phyloP scores from a whole-genome alignment of 345 rosid genomes.

The Tarenaya hassleriana region DNA sequence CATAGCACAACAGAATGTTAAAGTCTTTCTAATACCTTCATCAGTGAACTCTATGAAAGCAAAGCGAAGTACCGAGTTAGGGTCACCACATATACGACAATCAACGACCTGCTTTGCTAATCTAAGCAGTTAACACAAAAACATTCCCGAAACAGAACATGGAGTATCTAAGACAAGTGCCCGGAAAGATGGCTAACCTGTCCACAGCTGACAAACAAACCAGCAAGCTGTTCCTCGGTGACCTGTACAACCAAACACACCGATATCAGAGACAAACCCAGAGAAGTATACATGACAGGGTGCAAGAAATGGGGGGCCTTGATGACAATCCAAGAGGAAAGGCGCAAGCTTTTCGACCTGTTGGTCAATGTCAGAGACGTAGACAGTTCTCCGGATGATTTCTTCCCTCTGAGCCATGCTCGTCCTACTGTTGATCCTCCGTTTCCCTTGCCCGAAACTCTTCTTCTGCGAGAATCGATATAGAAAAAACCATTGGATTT shows the following conservation, averaged over 20 bases:
- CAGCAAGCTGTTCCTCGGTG: slow-evolving; percentile 97
- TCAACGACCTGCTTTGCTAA: slow-evolving; percentile 68
- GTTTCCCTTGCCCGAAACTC: slow-evolving; percentile 58
- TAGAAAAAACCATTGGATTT: slow-evolving; percentile 11
- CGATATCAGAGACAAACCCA: neutral
- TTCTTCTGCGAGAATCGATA: slow-evolving; percentile 47
- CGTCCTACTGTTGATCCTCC: slow-evolving; percentile 66
- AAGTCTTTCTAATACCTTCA: slow-evolving; percentile 47
- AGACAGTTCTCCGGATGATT: slow-evolving; percentile 76
- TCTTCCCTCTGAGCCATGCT: slow-evolving; percentile 90
- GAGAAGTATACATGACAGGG: neutral
- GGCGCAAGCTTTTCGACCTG: slow-evolving; percentile 41
- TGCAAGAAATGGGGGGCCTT: neutral
- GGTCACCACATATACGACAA: slow-evolving; percentile 95
- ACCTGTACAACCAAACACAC: slow-evolving; percentile 40
- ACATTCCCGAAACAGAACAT: slow-evolving; percentile 13
- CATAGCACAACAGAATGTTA: neutral
- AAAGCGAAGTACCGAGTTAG: slow-evolving; percentile 88
- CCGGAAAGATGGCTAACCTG: slow-evolving; percentile 47
- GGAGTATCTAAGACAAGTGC: neutral
- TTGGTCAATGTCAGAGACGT: slow-evolving; percentile 90
- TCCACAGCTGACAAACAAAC: slow-evolving; percentile 70
- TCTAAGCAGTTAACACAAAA: slow-evolving; percentile 16
- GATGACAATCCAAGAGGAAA: slow-evolving; percentile 1
- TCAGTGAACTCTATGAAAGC: slow-evolving; percentile 93